Evolutionary conservation across 1,284 basidiomycete genomes (phyloP).

Genomic region (Rhodotorula sp.): DNA sequence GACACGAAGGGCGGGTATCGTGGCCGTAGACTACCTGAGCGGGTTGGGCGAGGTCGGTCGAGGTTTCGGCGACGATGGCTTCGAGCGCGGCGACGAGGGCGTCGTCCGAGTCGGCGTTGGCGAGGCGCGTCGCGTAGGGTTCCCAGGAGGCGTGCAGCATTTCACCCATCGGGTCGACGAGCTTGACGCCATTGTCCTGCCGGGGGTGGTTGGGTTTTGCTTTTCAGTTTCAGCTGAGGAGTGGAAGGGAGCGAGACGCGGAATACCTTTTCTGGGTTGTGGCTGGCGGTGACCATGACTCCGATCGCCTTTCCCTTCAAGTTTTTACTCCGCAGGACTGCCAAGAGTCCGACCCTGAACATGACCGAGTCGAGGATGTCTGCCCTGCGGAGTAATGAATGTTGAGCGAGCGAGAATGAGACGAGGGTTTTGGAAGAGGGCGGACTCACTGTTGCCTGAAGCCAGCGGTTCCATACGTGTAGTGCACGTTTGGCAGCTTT

Average conservation of each 20-base stretch:
- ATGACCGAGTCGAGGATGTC: conserved; percentile 83
- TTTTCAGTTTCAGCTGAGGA: too few species aligned
- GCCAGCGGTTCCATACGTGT: conserved; percentile 45
- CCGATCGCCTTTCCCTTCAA: conserved; percentile 88
- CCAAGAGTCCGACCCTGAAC: conserved; percentile 88
- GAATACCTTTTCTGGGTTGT: conserved; percentile 89
- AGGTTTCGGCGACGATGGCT: conserved; percentile 62
- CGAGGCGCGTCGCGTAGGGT: conserved; percentile 77
- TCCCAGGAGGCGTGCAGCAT: conserved; percentile 99
- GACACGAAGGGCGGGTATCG: conserved; percentile 88
- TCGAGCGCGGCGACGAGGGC: conserved; percentile 70
- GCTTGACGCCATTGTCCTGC: conserved; percentile 97
- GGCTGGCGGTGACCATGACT: conserved; percentile 98
- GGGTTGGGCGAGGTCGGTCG: conserved; percentile 75
- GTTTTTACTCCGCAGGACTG: conserved; percentile 83
- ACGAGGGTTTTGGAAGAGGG: background rate
- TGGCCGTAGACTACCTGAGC: conserved; percentile 83
- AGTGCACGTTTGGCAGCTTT: conserved; percentile 32
- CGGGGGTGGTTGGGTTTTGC: background rate
- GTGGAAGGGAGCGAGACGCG: background rate
- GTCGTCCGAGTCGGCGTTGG: conserved; percentile 74
- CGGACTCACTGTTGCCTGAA: conserved; percentile 45
- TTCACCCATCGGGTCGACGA: conserved; percentile 96
- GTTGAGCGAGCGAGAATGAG: background rate
- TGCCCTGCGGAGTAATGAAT: conserved; percentile 57